These are phyloP conservation scores for Cytospora piceicola DNA, from an alignment of 2,329 filamentous ascomycete species.

Conservation along the genomic window DNA sequence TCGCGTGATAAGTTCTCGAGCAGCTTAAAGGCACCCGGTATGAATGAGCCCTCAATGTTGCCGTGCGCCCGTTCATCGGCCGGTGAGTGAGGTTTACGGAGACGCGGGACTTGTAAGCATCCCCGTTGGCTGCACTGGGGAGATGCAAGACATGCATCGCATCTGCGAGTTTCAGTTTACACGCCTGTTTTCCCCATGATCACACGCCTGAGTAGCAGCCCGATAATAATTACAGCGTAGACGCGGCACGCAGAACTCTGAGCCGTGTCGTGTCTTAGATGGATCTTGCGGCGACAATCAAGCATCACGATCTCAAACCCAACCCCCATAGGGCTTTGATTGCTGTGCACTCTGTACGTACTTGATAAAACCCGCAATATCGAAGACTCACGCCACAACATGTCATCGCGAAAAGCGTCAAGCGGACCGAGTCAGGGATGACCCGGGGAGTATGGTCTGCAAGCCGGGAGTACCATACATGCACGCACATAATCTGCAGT, in stretches of 20 bases:
- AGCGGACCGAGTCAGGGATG: slow-evolving; percentile 10
- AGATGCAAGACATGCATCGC: slow-evolving; percentile 23
- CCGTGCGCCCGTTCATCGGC: neutral
- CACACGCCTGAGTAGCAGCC: neutral
- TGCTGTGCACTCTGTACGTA: too few relatives aligned
- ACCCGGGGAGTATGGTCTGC: neutral
- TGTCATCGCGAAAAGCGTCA: neutral
- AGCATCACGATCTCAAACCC: neutral
- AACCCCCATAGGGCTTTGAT: too few relatives aligned
- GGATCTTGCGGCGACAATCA: neutral
- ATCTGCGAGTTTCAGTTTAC: slow-evolving; percentile 18
- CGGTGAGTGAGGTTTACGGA: neutral
- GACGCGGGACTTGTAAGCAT: neutral
- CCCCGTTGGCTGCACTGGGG: neutral
- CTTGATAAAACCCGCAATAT: neutral
- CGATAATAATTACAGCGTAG: neutral
- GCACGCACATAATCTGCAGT: too few relatives aligned
- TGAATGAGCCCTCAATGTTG: too few relatives aligned
- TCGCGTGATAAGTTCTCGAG: neutral
- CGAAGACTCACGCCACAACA: slow-evolving; percentile 2
- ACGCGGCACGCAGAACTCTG: neutral
- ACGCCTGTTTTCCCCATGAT: neutral
- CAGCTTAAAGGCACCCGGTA: neutral
- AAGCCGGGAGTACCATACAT: slow-evolving; percentile 3
- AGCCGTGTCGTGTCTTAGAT: slow-evolving; percentile 1